These are phyloP conservation scores for Nevesoporus exiguus DNA, from an alignment of 768 basidiomycete species.

Conservation along the genomic window DNA sequence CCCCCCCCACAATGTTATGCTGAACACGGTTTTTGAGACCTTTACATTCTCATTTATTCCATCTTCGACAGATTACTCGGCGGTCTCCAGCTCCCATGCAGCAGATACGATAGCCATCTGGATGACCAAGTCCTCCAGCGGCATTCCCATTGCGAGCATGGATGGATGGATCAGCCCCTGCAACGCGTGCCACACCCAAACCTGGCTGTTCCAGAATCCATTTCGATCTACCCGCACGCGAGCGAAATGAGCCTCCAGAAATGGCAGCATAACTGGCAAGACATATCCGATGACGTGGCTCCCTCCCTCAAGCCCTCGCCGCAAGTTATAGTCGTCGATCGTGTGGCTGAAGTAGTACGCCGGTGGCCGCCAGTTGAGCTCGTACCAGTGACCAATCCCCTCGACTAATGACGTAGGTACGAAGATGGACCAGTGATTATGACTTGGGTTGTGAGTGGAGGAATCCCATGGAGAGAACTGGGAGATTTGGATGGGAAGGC, in stretches of 20 bases:
- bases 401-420: constrained; percentile 5
- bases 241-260: constrained; percentile 7
- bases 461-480: constrained; percentile 1
- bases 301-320: constrained; percentile 2
- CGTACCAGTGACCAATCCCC: constrained; percentile 8
- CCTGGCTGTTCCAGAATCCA: neutral
- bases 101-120: constrained; percentile 4
- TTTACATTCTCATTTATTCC: neutral
- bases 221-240: neutral
- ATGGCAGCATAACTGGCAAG: neutral
- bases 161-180: constrained; percentile 1
- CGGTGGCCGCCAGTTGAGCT: neutral
- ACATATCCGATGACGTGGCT: constrained; percentile 12
- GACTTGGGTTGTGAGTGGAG: neutral
- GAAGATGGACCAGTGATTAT: constrained; percentile 12
- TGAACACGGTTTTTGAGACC: too few relatives aligned
- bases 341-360: neutral
- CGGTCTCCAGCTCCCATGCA: neutral
- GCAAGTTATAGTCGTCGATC: neutral
- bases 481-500: constrained; percentile 4
- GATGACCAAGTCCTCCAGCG: neutral
- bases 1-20: too few relatives aligned
- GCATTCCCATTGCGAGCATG: neutral
- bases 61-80: neutral
- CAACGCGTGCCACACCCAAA: constrained; percentile 8